These are phyloP conservation scores for Hyaloscypha hepaticicola DNA, from an alignment of 495 filamentous ascomycete genomes.

Conservation along the genomic window DNA sequence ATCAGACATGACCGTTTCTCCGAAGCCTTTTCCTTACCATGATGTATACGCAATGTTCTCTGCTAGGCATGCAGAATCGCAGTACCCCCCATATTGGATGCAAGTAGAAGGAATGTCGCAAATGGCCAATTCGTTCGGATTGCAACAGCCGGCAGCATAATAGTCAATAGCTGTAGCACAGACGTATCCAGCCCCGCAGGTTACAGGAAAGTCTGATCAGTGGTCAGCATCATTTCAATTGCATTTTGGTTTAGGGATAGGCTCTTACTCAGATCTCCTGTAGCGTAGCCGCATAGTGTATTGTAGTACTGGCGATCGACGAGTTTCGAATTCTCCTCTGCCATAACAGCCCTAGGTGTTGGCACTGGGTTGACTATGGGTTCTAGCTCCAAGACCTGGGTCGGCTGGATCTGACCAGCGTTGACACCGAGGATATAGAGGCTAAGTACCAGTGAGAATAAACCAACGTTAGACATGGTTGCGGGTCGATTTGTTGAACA, in stretches of 20 bases:
- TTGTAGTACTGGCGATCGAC: neutral
- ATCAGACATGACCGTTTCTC: neutral
- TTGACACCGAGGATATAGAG: too few species aligned
- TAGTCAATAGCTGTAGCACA: neutral
- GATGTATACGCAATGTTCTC: neutral
- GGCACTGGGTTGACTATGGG: neutral
- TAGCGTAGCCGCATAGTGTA: neutral
- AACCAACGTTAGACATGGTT: too few species aligned
- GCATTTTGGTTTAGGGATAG: neutral
- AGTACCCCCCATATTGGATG: neutral
- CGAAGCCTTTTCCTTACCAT: neutral
- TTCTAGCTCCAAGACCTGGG: too few species aligned
- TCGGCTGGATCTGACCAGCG: too few species aligned
- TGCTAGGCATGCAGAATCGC: neutral
- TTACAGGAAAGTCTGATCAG: neutral
- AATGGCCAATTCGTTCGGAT: neutral
- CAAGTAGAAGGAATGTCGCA: neutral
- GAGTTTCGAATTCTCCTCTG: neutral
- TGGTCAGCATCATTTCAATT: neutral
- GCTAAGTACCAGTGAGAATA: too few species aligned
- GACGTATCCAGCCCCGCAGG: neutral
- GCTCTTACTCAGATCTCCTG: neutral
- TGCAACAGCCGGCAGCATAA: neutral
- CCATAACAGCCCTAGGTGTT: neutral
- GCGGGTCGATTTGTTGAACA: too few species aligned